Evolutionary conservation across 2,329 filamentous ascomycete genomes (phyloP).

Genomic region (Chaetoscypha palmicola): DNA sequence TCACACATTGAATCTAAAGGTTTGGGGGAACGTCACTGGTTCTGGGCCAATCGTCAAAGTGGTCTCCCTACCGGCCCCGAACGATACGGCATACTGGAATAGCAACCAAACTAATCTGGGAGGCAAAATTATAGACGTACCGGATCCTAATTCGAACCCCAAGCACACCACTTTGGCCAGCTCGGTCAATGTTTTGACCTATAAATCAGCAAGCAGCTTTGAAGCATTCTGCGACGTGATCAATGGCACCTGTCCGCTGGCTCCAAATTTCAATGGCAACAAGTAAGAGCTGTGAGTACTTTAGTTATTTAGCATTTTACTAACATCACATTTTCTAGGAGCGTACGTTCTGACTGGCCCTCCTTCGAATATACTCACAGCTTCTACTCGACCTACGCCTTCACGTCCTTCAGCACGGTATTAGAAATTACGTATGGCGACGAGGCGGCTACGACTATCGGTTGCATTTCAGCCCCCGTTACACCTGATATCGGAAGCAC

Average conservation of each 20-base stretch:
- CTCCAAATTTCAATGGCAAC: slow-evolving; percentile 60
- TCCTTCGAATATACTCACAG: slow-evolving; percentile 68
- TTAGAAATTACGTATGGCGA: slow-evolving; percentile 74
- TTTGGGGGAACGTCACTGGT: slow-evolving; percentile 90
- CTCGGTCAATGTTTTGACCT: slow-evolving; percentile 68
- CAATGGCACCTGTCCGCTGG: slow-evolving; percentile 66
- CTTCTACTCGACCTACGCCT: slow-evolving; percentile 76
- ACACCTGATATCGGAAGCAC: slow-evolving; percentile 71
- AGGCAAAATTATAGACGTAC: slow-evolving; percentile 66
- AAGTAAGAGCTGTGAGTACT: slow-evolving; percentile 31
- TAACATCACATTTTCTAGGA: slow-evolving; percentile 10
- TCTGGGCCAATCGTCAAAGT: slow-evolving; percentile 41
- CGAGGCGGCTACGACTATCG: slow-evolving; percentile 52
- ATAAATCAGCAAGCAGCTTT: slow-evolving; percentile 55
- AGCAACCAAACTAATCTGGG: slow-evolving; percentile 48
- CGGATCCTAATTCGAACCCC: slow-evolving; percentile 26
- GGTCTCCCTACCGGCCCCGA: slow-evolving; percentile 51
- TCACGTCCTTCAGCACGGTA: slow-evolving; percentile 71
- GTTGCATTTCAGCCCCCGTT: slow-evolving; percentile 73
- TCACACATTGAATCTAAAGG: slow-evolving; percentile 65
- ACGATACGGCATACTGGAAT: slow-evolving; percentile 52
- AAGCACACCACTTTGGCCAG: slow-evolving; percentile 68
- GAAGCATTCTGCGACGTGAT: slow-evolving; percentile 60
- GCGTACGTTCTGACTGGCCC: slow-evolving; percentile 34
- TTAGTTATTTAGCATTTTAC: background rate